Evolutionary conservation across 108 stramenopile species (phyloP).

Genomic region (Fragilaria radians): DNA sequence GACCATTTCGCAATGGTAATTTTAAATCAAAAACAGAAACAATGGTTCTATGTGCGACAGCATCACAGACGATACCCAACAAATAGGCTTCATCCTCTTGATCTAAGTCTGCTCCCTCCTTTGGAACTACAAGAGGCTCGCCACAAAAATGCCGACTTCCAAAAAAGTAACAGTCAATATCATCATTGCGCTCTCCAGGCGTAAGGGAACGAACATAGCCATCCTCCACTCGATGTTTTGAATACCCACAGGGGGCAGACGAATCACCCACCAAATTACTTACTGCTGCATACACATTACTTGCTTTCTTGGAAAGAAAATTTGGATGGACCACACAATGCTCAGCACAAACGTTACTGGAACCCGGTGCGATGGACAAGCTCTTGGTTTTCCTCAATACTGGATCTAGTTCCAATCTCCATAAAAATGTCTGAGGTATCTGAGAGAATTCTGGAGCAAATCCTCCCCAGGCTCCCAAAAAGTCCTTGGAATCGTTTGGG

Average conservation of each 20-base stretch:
- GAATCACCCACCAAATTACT: conserved; percentile 46
- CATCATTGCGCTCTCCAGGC: conserved; percentile 27
- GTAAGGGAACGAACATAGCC: conserved; percentile 9
- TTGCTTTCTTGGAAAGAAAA: conserved; percentile 29
- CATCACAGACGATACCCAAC: conserved; percentile 45
- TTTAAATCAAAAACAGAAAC: conserved; percentile 47
- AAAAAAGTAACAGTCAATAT: conserved; percentile 48
- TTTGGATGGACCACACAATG: conserved; percentile 48
- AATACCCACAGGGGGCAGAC: conserved; percentile 37
- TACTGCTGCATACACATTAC: conserved; percentile 33
- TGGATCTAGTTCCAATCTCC: conserved; percentile 50
- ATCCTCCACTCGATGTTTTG: conserved; percentile 23
- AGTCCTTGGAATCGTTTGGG: conserved; percentile 42
- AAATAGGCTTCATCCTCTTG: conserved; percentile 43
- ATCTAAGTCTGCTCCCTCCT: conserved; percentile 23
- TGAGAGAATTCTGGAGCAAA: conserved; percentile 38
- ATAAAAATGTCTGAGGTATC: conserved; percentile 41
- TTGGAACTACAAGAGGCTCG: conserved; percentile 53
- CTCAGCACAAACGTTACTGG: conserved; percentile 40
- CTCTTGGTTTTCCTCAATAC: conserved; percentile 19
- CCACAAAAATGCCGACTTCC: conserved; percentile 36
- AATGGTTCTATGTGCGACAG: conserved; percentile 23
- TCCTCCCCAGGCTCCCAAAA: conserved; percentile 70
- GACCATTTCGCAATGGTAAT: conserved; percentile 39
- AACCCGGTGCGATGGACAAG: conserved; percentile 35